Percentiles rank a stretch among this genome's conserved stretches.
These are phyloP conservation scores for Petunia axillaris DNA, from an alignment of 257 asterid species.

Conservation along the genomic window DNA sequence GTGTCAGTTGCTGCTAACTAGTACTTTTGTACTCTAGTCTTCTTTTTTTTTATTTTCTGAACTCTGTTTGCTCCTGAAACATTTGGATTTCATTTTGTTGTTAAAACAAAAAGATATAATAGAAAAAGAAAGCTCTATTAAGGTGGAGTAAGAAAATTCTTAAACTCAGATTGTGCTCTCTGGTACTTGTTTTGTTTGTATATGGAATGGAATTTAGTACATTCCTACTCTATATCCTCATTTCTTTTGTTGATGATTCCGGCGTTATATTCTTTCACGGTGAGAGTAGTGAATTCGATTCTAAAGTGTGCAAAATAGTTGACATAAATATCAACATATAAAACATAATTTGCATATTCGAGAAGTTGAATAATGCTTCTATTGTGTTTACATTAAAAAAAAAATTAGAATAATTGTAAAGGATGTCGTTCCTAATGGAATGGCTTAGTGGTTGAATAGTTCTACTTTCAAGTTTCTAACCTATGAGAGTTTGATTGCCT, in stretches of 20 bases:
- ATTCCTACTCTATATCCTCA: background rate
- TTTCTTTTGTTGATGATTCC: background rate
- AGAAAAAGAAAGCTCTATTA: background rate
- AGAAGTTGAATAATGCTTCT: no score
- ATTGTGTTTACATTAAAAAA: no score
- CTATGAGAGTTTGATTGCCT: no score
- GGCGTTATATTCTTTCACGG: background rate
- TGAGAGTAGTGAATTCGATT: background rate
- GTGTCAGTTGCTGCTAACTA: background rate
- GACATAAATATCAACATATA: background rate
- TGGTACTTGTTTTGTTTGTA: background rate
- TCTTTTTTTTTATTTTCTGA: background rate
- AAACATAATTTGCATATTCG: no score
- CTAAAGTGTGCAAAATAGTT: background rate
- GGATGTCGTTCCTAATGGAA: no score
- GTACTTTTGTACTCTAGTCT: background rate
- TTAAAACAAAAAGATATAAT: background rate
- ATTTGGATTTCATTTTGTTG: background rate
- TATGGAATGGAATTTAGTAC: background rate
- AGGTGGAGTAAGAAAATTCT: background rate
- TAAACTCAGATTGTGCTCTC: background rate
- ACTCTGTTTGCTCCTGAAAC: background rate
- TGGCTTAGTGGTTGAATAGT: no score
- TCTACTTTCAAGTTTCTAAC: no score
- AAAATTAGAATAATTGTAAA: no score